These are phyloP conservation scores for Gymnopilus junonius DNA, from an alignment of 768 basidiomycete genomes.

Conservation along the genomic window DNA sequence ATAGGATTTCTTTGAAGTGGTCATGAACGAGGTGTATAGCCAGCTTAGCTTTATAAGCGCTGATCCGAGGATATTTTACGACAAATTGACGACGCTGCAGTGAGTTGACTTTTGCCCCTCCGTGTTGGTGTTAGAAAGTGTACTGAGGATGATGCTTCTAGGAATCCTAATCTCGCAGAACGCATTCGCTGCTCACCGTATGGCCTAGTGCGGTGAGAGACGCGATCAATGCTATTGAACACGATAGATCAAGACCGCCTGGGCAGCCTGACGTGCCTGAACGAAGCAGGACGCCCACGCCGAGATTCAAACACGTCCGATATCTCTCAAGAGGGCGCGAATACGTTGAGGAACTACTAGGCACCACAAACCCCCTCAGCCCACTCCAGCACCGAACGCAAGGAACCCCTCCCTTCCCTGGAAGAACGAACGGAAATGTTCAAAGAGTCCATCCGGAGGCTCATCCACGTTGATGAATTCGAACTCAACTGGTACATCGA, in stretches of 20 bases:
- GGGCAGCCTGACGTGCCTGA: neutral
- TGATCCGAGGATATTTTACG: constrained; percentile 22
- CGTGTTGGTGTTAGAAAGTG: neutral
- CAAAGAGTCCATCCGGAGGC: constrained; percentile 10
- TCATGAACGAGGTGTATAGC: constrained; percentile 29
- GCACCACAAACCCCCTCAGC: constrained; percentile 14
- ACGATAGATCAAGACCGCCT: neutral
- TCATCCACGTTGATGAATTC: constrained; percentile 24
- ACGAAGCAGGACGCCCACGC: neutral
- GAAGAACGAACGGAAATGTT: constrained; percentile 21
- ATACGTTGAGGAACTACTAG: constrained; percentile 21
- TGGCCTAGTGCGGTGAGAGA: constrained; percentile 31
- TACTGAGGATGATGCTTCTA: neutral
- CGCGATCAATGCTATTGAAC: constrained; percentile 20
- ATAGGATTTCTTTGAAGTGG: constrained; percentile 26
- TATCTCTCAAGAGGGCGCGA: constrained; percentile 18
- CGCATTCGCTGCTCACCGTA: constrained; percentile 30
- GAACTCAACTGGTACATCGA: constrained; percentile 29
- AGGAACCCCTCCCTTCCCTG: constrained; percentile 11
- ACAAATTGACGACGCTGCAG: constrained; percentile 26
- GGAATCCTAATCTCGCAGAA: constrained; percentile 17
- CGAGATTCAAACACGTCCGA: constrained; percentile 6
- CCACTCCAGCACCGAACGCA: neutral
- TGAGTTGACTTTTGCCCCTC: constrained; percentile 15
- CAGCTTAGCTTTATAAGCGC: constrained; percentile 28